Conservation (phyloP, 2,329 filamentous ascomycete genomes). For the Colletotrichum sp. region DNA sequence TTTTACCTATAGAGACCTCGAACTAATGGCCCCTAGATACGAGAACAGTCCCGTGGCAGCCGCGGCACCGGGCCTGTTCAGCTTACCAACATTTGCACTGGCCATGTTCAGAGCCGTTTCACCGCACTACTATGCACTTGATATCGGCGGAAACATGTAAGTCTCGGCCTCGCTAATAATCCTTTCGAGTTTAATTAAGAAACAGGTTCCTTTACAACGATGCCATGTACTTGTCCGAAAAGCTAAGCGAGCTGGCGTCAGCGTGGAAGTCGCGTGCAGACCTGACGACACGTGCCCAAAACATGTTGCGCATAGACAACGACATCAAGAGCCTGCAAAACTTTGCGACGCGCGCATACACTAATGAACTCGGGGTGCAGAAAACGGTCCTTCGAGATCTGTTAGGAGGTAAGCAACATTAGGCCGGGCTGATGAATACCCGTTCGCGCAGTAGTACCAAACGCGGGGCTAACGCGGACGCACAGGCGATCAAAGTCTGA, state of each 20-base stretch:
- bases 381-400: conserved; percentile 67
- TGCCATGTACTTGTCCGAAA: conserved; percentile 66
- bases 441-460: background rate
- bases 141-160: conserved; percentile 69
- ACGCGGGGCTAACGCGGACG: background rate
- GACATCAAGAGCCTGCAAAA: conserved; percentile 64
- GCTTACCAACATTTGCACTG: conserved; percentile 72
- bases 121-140: conserved; percentile 72
- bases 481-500: conserved; percentile 59
- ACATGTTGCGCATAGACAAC: conserved; percentile 63
- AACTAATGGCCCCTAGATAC: conserved; percentile 30
- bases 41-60: conserved; percentile 65
- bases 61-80: conserved; percentile 73
- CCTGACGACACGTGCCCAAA: conserved; percentile 53
- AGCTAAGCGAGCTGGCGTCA: conserved; percentile 52
- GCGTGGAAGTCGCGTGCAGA: conserved; percentile 61
- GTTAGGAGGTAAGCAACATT: conserved; percentile 50
- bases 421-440: background rate
- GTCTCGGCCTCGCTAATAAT: conserved; percentile 25
- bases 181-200: conserved; percentile 23
- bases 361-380: conserved; percentile 64
- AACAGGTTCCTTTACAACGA: conserved; percentile 72
- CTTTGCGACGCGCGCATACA: conserved; percentile 68
- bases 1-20: background rate
- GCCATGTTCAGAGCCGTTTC: conserved; percentile 83